A percentile compares a stretch with the other conserved stretches of the same genome.
Evolutionary conservation across 1,284 basidiomycete species (phyloP).

Genomic region (Veloboletus limbatus): DNA sequence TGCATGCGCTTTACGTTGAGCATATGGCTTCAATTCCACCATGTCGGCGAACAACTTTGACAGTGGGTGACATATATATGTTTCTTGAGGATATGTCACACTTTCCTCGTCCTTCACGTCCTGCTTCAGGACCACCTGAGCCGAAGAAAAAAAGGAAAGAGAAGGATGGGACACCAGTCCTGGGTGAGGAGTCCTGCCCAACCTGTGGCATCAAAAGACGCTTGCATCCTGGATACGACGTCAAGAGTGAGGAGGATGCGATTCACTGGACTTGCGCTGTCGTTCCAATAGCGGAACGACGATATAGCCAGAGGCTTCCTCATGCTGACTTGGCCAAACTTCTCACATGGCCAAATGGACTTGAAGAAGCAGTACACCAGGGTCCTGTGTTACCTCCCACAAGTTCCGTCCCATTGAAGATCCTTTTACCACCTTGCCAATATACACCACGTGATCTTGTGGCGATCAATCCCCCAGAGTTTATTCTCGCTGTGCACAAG

Average conservation of each 20-base stretch:
- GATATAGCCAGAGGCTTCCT: conserved; percentile 22
- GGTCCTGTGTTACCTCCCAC: conserved; percentile 4
- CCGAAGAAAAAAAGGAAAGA: conserved; percentile 29
- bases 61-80: conserved; percentile 52
- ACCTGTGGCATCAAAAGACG: conserved; percentile 33
- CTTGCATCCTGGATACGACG: conserved; percentile 22
- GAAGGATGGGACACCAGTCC: conserved; percentile 20
- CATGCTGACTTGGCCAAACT: conserved; percentile 19
- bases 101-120: conserved; percentile 39
- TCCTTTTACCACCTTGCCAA: conserved; percentile 11
- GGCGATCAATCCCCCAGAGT: conserved; percentile 23
- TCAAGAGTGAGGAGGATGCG: conserved; percentile 21
- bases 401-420: conserved; percentile 4
- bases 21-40: conserved; percentile 20
- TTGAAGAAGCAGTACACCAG: conserved; percentile 15
- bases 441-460: conserved; percentile 25
- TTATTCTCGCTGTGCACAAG: conserved; percentile 29
- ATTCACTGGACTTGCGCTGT: conserved; percentile 26
- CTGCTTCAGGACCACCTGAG: conserved; percentile 13
- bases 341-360: conserved; percentile 17
- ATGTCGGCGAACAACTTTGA: conserved; percentile 36
- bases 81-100: conserved; percentile 56
- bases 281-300: conserved; percentile 24
- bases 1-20: conserved; percentile 47
- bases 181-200: conserved; percentile 25